These are phyloP conservation scores for Triticum timopheevii DNA, from an alignment of 176 grass and related monocot genomes.

Conservation along the genomic window DNA sequence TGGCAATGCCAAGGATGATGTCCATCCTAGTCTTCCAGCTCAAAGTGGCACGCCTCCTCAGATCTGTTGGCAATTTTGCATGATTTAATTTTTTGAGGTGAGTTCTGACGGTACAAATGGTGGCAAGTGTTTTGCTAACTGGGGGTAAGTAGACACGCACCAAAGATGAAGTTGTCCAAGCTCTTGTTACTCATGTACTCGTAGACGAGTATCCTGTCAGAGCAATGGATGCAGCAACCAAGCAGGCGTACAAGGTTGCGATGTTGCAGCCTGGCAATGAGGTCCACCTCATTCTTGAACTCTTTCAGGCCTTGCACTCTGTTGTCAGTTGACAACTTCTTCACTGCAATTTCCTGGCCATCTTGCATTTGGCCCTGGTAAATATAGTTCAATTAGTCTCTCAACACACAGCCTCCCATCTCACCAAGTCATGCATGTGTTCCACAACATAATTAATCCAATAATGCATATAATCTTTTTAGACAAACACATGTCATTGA, in stretches of 20 bases:
- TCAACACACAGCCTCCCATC: no score
- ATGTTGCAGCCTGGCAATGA: slow-evolving; percentile 70
- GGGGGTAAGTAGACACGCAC: neutral
- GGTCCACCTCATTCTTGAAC: slow-evolving; percentile 67
- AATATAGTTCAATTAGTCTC: neutral
- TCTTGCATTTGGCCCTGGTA: slow-evolving; percentile 41
- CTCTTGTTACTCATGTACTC: slow-evolving; percentile 75
- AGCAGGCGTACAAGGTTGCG: slow-evolving; percentile 67
- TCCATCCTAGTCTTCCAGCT: slow-evolving; percentile 49
- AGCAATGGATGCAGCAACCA: slow-evolving; percentile 51
- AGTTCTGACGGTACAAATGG: no score
- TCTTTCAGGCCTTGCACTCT: slow-evolving; percentile 43
- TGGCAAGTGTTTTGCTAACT: no score
- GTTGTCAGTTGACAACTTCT: slow-evolving; percentile 45
- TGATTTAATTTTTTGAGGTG: neutral
- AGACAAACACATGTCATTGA: no score
- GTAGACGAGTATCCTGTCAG: slow-evolving; percentile 50
- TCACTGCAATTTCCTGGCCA: slow-evolving; percentile 64
- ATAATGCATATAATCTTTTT: no score
- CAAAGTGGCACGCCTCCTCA: slow-evolving; percentile 14
- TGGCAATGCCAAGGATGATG: slow-evolving; percentile 52
- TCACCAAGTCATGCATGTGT: no score
- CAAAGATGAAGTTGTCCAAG: slow-evolving; percentile 60
- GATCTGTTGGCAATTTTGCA: slow-evolving; percentile 23
- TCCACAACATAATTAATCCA: no score